Base-by-base conservation (phyloP, 805 yeast species). In the Groenewaldozyma tartarivorans region DNA sequence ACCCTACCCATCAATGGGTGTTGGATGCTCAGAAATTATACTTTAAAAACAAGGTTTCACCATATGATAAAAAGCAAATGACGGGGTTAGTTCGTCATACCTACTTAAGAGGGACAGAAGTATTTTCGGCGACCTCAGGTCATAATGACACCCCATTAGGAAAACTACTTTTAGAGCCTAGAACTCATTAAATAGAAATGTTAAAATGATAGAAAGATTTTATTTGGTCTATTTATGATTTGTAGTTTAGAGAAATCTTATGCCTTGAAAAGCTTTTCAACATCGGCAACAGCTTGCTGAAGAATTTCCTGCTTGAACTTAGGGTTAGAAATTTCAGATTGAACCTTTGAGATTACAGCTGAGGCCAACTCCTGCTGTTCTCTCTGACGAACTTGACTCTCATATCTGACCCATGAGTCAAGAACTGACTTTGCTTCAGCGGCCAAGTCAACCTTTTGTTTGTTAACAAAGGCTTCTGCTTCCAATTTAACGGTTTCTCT, bases 341-440 rank as follows among this genome's bases (percentile, higher is more conserved):
- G 78, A 58, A 90, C 92, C 72, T 85, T 87, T 41, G 87, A 71
- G 62, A 87, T 83, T 51, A 92, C 95, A 44, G 87, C 59, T 60
- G 82, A 69, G 53, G 94, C 78, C 58, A 92, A 79, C 67, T 85
- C 95, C 67, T 79, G 75, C 75, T 92, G 98, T 75, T 92, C 95
- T 61, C 78, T 69, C 73, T 86, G 95, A 73, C 96, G 90, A 54
- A 88, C 92, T 63, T 86, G 87, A 54, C 85, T 81, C 74, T 92
- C 98, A 68, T 83, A 84, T 77, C 97, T 85, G 57, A 88, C 96
- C 98, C 98, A 92, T 13, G 97, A 86, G 70, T 92, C 98, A 62
- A 92, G 78, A 47, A 90, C 95, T 44, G 92, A 70, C 72, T 83
- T 87, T 60, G 97, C 97, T 74, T 87, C 95, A 48, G 71, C 56